phyloP scores from a whole-genome alignment of 495 filamentous ascomycete genomes.

The Thermochaetoides thermophila region DNA sequence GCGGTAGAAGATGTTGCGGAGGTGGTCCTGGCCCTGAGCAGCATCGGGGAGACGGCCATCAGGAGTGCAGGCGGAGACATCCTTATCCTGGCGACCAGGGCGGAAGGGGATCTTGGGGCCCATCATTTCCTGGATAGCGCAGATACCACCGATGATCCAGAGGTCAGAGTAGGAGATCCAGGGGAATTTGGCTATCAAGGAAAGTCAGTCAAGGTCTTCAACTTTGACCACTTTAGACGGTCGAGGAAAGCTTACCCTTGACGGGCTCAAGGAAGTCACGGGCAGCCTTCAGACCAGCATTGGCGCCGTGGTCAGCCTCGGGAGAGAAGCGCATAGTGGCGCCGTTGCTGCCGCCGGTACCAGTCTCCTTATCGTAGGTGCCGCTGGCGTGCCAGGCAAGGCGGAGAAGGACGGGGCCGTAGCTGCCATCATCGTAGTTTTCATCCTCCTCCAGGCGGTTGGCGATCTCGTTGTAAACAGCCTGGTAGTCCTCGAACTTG shows the following conservation, averaged over 20 bases:
- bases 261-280: conserved; percentile 87
- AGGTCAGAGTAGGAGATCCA: conserved; percentile 96
- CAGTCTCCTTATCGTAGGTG: conserved; percentile 78
- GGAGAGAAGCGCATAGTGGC: conserved; percentile 96
- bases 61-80: conserved; percentile 77
- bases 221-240: background rate
- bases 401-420: conserved; percentile 76
- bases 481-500: conserved; percentile 80
- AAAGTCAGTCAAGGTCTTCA: conserved; percentile 20
- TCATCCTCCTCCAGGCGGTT: conserved; percentile 67
- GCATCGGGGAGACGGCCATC: conserved; percentile 93
- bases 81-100: conserved; percentile 71
- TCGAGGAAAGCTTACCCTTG: conserved; percentile 40
- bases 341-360: conserved; percentile 88
- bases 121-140: conserved; percentile 87
- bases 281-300: conserved; percentile 76
- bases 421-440: conserved; percentile 94
- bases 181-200: conserved; percentile 54
- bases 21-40: conserved; percentile 61
- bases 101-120: conserved; percentile 81
- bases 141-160: conserved; percentile 81
- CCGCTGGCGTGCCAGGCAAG: conserved; percentile 81
- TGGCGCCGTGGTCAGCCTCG: conserved; percentile 84
- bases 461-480: conserved; percentile 85
- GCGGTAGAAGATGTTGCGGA: conserved; percentile 85